phyloP scores from a whole-genome alignment of 192 early-diverging fungal genomes.

The Fimicolochytrium jonesii region DNA sequence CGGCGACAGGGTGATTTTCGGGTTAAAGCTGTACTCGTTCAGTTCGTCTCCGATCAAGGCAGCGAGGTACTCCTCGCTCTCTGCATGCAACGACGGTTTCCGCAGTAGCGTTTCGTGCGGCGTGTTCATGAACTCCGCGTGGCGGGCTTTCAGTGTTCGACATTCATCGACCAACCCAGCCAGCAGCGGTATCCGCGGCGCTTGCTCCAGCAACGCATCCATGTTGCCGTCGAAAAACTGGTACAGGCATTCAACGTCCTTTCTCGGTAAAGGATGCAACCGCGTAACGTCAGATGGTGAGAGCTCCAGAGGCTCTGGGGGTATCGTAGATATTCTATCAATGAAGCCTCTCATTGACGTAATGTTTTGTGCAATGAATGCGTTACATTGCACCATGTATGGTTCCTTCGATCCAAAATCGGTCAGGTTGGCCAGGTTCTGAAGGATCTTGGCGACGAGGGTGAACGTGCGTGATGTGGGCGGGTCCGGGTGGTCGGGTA shows the following conservation, averaged over 20 bases:
- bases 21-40: too few species aligned
- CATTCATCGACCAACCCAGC: neutral
- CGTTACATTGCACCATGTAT: slow-evolving; percentile 51
- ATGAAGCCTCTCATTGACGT: slow-evolving; percentile 47
- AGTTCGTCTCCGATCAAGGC: neutral
- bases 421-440: slow-evolving; percentile 57
- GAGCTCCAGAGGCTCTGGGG: neutral
- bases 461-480: slow-evolving; percentile 43
- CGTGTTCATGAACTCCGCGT: neutral
- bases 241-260: slow-evolving; percentile 10
- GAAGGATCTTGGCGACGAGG: slow-evolving; percentile 55
- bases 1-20: too few species aligned
- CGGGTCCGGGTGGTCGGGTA: slow-evolving; percentile 36
- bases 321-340: slow-evolving; percentile 44
- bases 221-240: slow-evolving; percentile 9
- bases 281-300: neutral
- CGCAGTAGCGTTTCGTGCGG: neutral
- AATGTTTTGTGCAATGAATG: slow-evolving; percentile 44
- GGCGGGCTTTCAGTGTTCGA: neutral
- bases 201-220: slow-evolving; percentile 2
- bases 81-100: neutral
- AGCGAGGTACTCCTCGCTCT: neutral
- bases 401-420: slow-evolving; percentile 55
- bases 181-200: neutral
- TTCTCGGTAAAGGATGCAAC: neutral